Evolutionary conservation across 805 yeast genomes (phyloP), one percentile per base, ranked within the genome.

Genomic region (Yarrowia keelungensis): DNA sequence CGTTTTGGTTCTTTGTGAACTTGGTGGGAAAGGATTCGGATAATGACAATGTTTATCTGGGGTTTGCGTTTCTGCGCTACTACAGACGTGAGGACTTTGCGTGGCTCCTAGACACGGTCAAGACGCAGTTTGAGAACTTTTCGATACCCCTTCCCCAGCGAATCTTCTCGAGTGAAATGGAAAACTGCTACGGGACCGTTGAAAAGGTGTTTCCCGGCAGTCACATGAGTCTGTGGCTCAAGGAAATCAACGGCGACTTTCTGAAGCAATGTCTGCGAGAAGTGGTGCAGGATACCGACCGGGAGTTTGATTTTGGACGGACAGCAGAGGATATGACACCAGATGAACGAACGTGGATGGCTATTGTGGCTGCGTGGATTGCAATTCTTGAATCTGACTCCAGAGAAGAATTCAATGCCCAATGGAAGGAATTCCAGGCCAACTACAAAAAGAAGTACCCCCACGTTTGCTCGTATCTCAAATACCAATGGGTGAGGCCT

Each of bases 401-500:
- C 16, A 53, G 39, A 35, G 15, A 14, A 12, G 45, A 53, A 14
- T 53, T 53, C 35, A 19, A 39, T 36, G 45, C 14, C 3, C 32
- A 2, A 8, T 53, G 59, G 59, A 14, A 39, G 9, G 45, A 19
- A 16, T 53, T 53, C 7, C 45, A 45, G 4, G 43, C 45, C 1
- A 22, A 16, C 10, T 53, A 38, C 35, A 38, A 15, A 16, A 19
- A 53, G 35, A 2, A 2, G 3, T 11, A 39, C 11, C 45, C 14
- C 0, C 3, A 3, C 12, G 45, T 53, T 5, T 45, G 22, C 10
- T 35, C 39, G 35, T 53, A 53, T 19, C 45, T 53, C 45, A 39
- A 22, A 14, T 14, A 53, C n/a, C 59, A 39, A 8, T 53, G 59
- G 59, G 8, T 53, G 36, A 53, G 15, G 14, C 59, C 59, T 2